Percentiles rank a stretch among this genome's conserved stretches.
Evolutionary conservation across 2,329 filamentous ascomycete species (phyloP).

Genomic region (Alternaria burnsii): DNA sequence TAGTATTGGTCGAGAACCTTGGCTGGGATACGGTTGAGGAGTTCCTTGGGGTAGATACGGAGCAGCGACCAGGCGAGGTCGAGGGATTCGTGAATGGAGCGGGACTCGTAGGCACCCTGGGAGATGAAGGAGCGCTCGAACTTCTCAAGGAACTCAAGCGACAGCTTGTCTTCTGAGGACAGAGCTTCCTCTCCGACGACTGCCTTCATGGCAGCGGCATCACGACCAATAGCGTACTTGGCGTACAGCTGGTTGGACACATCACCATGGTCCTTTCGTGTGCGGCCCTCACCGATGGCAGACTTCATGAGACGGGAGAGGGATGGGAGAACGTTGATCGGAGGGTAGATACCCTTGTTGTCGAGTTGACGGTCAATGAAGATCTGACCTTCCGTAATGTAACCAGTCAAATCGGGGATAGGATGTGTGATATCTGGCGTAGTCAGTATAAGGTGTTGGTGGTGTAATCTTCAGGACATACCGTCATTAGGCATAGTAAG

Average conservation of each 20-base stretch:
- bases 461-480: constrained; percentile 42
- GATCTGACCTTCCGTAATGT: constrained; percentile 99
- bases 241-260: constrained; percentile 99
- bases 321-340: constrained; percentile 97
- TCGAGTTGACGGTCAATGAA: constrained; percentile 92
- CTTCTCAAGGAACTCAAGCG: constrained; percentile 97
- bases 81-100: constrained; percentile 90
- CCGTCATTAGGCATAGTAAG: constrained; percentile 99
- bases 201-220: constrained; percentile 98
- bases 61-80: constrained; percentile 97
- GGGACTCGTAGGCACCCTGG: constrained; percentile 91
- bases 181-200: constrained; percentile 98
- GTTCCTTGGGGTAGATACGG: constrained; percentile 96
- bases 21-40: constrained; percentile 81
- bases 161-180: constrained; percentile 95
- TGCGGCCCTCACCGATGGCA: constrained; percentile 96
- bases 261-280: constrained; percentile 94
- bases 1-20: constrained; percentile 64
- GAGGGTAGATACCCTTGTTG: constrained; percentile 98
- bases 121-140: constrained; percentile 95
- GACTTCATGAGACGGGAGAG: constrained; percentile 99
- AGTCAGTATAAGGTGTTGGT: constrained; percentile 20
- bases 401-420: constrained; percentile 97
- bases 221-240: constrained; percentile 99
- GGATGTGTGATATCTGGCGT: constrained; percentile 91